Evolutionary conservation across 257 asterid genomes (phyloP).

Genomic region (Solanum gandarillasii): DNA sequence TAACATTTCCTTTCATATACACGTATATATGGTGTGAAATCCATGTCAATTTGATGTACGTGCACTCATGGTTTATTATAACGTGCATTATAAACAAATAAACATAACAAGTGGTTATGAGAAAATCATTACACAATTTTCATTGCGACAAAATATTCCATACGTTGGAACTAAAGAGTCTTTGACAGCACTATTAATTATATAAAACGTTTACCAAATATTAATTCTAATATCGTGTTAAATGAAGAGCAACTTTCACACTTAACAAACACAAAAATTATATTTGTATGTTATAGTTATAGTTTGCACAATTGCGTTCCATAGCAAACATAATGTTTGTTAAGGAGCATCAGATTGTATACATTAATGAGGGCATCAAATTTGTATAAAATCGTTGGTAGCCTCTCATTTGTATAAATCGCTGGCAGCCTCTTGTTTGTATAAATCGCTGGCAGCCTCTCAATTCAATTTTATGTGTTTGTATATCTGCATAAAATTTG

Average conservation of each 20-base stretch:
- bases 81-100: neutral
- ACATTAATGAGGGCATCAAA: no score
- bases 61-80: neutral
- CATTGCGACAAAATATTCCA: neutral
- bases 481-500: no score
- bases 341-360: no score
- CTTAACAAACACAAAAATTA: no score
- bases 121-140: neutral
- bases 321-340: no score
- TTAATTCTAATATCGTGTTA: neutral
- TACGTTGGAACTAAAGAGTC: neutral
- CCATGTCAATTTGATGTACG: neutral
- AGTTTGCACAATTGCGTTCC: no score
- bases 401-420: no score
- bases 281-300: no score
- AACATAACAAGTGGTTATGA: neutral
- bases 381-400: no score
- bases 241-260: neutral
- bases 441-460: no score
- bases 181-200: neutral
- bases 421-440: no score
- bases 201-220: neutral
- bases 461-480: no score
- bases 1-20: neutral
- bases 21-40: neutral